A percentile compares a stretch with the other conserved stretches of the same genome.
phyloP scores from a whole-genome alignment of 306 rosid genomes.

The Sechiopsis laciniata region DNA sequence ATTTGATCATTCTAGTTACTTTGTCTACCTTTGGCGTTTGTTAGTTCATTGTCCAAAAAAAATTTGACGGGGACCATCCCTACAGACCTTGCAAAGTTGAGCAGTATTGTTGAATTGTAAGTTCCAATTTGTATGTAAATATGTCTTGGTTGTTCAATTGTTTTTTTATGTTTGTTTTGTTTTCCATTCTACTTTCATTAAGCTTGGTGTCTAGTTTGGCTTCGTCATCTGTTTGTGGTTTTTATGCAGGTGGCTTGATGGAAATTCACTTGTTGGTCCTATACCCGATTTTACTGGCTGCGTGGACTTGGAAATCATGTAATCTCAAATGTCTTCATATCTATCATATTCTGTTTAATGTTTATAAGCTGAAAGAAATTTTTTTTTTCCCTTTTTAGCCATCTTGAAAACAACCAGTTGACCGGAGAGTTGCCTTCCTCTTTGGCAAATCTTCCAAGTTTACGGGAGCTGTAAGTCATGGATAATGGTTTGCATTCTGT shows the following conservation, averaged over 20 bases:
- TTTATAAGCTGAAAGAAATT: slow-evolving; percentile 31
- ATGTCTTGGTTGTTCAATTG: slow-evolving; percentile 20
- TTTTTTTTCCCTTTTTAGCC: slow-evolving; percentile 45
- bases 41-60: slow-evolving; percentile 62
- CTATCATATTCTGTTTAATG: slow-evolving; percentile 11
- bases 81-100: slow-evolving; percentile 57
- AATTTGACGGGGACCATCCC: slow-evolving; percentile 82
- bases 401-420: slow-evolving; percentile 86
- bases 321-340: slow-evolving; percentile 29
- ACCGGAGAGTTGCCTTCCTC: slow-evolving; percentile 62
- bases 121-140: slow-evolving; percentile 31
- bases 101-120: slow-evolving; percentile 76
- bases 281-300: slow-evolving; percentile 81
- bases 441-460: slow-evolving; percentile 58
- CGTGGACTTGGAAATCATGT: slow-evolving; percentile 70
- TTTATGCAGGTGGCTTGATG: slow-evolving; percentile 50
- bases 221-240: slow-evolving; percentile 17
- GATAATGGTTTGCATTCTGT: slow-evolving; percentile 1
- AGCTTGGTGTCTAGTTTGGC: not conserved
- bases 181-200: slow-evolving; percentile 22
- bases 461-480: slow-evolving; percentile 71
- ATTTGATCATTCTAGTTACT: slow-evolving; percentile 31
- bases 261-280: slow-evolving; percentile 56
- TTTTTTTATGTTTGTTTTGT: slow-evolving; percentile 8
- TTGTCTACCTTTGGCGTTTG: slow-evolving; percentile 31